Base-by-base conservation (phyloP, 2,329 filamentous ascomycete species). In the Colletotrichum lindemuthianum region DNA sequence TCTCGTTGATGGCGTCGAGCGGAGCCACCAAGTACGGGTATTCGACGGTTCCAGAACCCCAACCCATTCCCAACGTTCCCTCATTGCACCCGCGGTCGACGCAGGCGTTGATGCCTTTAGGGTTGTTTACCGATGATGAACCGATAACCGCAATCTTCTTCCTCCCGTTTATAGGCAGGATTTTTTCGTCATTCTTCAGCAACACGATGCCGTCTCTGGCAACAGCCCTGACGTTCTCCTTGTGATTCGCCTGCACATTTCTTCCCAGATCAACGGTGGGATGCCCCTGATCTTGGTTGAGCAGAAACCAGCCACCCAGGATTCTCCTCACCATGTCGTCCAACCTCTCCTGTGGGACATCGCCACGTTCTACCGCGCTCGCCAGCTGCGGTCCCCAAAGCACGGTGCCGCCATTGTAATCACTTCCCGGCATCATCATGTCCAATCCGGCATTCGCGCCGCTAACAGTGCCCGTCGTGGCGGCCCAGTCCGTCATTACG, bases 351-450 rank as follows among this genome's bases (percentile, higher is more conserved):
- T 85, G 76, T 6, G 84, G 79, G 5, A 92, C 82, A 57, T 84
- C 81, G 37, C 86, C 86, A 68, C 82, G 85, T 69, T 85, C 79
- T 66, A 90, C 78, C 33, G 86, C 86, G 51, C 72, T 78, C 57
- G 78, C 77, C 13, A 90, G 81, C 65, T 79, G 79, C 9, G 79
- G 75, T 0, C 87, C 87, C 86, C 87, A 89, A 41, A 84, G 79
- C 3, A 86, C 74, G 8, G 58, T 60, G 2, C 53, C 36, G 45
- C 78, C 82, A 73, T 86, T 86, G 71, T 76, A 87, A 70, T 85
- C 80, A 56, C 80, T 87, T 63, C 92, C 92, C 0, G 91, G 91
- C 91, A 95, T 95, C 2, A 88, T 88, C 91, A 93, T 92, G 74
- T 95, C 92, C 67, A 95, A 75, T 34, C 92, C 92, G 32, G 87